Evolutionary conservation across 2,329 filamentous ascomycete genomes (phyloP).

Genomic region (Neopestalotiopsis rosae): DNA sequence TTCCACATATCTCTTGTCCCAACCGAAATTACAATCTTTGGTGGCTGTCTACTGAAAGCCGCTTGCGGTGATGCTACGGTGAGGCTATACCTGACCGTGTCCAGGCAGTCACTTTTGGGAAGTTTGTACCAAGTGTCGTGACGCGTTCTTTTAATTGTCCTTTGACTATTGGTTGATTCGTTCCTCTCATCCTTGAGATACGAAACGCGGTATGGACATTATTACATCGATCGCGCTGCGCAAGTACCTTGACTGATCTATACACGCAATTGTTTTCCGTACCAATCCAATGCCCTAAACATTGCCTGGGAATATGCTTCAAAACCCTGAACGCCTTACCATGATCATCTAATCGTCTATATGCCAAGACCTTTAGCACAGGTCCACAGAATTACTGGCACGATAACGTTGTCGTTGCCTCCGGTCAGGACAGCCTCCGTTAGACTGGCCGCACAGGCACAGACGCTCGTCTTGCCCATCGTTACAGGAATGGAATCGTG

Average conservation of each 20-base stretch:
- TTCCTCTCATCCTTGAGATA: background rate
- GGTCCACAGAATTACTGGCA: constrained; percentile 91
- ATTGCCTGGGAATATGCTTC: background rate
- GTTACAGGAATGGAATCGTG: constrained; percentile 70
- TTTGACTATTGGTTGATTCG: background rate
- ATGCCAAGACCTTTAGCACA: constrained; percentile 80
- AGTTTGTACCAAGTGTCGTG: background rate
- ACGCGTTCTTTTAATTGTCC: background rate
- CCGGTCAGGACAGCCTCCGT: constrained; percentile 96
- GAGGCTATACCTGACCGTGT: background rate
- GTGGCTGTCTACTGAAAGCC: background rate
- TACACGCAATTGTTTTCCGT: background rate
- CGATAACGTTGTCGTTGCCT: constrained; percentile 97
- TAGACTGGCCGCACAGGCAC: constrained; percentile 81
- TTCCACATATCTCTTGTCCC: too few species aligned
- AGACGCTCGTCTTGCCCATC: constrained; percentile 72
- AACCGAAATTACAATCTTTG: background rate
- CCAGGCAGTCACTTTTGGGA: background rate
- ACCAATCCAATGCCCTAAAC: background rate
- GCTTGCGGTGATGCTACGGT: background rate
- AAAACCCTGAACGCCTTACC: constrained; percentile 1
- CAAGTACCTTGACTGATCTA: background rate
- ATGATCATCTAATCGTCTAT: constrained; percentile 35
- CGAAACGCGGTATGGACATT: background rate
- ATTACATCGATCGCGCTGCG: background rate